These are phyloP conservation scores for Trichoderma endophyticum DNA, from an alignment of 2,329 filamentous ascomycete genomes.

Conservation along the genomic window DNA sequence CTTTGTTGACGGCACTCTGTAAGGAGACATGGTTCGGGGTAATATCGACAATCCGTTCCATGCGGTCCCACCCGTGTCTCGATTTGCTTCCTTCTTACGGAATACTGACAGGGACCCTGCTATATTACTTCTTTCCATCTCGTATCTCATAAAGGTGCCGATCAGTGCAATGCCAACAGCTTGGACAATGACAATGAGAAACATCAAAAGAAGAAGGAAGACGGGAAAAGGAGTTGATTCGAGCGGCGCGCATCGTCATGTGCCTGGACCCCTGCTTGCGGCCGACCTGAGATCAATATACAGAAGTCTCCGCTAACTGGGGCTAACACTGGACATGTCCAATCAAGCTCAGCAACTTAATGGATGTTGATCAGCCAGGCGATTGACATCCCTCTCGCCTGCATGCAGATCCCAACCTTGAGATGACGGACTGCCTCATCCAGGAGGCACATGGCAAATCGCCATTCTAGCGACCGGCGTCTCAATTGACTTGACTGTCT, in stretches of 20 bases:
- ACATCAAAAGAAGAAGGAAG: not conserved
- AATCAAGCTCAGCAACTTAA: not conserved
- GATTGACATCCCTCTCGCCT: not conserved
- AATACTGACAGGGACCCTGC: not conserved
- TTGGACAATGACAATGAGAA: not conserved
- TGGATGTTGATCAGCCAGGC: not conserved
- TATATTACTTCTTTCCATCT: not conserved
- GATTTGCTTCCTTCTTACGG: not conserved
- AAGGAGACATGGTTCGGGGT: slow-evolving; percentile 9
- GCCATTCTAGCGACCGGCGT: not conserved
- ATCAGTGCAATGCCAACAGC: not conserved
- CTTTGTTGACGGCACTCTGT: not conserved
- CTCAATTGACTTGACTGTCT: not conserved
- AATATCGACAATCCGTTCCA: slow-evolving; percentile 1
- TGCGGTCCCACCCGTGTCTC: not conserved
- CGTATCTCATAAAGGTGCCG: not conserved
- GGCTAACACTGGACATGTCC: not conserved
- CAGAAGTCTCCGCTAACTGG: not conserved
- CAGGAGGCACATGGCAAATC: not conserved
- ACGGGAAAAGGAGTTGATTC: not conserved
- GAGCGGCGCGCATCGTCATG: not conserved
- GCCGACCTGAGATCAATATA: not conserved
- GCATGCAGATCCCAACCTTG: not conserved
- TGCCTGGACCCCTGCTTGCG: slow-evolving; percentile 2
- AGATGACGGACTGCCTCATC: not conserved